phyloP scores from a whole-genome alignment of 306 rosid genomes.

The Vigna unguiculata region DNA sequence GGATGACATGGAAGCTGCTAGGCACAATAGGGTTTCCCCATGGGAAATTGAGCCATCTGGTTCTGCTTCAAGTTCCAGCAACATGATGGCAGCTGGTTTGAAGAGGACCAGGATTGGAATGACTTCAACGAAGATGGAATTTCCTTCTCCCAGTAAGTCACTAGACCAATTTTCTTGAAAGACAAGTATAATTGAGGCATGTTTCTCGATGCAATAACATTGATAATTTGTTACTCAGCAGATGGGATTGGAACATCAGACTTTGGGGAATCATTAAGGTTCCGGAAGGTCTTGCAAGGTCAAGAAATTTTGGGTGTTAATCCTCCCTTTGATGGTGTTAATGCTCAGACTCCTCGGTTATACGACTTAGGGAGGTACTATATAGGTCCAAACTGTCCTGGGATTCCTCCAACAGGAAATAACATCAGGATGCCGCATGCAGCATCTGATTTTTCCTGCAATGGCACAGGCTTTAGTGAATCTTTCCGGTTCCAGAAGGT shows the following conservation, averaged over 20 bases:
- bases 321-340: conserved; percentile 63
- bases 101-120: conserved; percentile 85
- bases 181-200: background rate
- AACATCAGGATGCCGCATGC: conserved; percentile 55
- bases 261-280: conserved; percentile 93
- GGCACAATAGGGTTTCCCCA: conserved; percentile 94
- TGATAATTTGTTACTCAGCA: conserved; percentile 44
- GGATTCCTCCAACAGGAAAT: conserved; percentile 63
- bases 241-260: conserved; percentile 88
- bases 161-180: background rate
- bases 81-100: conserved; percentile 72
- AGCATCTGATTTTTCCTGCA: conserved; percentile 65
- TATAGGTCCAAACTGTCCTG: conserved; percentile 66
- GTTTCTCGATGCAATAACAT: conserved; percentile 1
- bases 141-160: conserved; percentile 75
- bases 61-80: conserved; percentile 64
- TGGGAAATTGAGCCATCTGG: conserved; percentile 97
- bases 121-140: conserved; percentile 65
- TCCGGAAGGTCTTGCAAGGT: conserved; percentile 99
- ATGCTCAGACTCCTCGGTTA: conserved; percentile 58
- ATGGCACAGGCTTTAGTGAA: conserved; percentile 79
- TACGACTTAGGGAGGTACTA: conserved; percentile 71
- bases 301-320: conserved; percentile 92
- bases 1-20: conserved; percentile 76
- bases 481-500: conserved; percentile 93